Base-by-base conservation (phyloP, 768 basidiomycete genomes). In the Mycena venus region DNA sequence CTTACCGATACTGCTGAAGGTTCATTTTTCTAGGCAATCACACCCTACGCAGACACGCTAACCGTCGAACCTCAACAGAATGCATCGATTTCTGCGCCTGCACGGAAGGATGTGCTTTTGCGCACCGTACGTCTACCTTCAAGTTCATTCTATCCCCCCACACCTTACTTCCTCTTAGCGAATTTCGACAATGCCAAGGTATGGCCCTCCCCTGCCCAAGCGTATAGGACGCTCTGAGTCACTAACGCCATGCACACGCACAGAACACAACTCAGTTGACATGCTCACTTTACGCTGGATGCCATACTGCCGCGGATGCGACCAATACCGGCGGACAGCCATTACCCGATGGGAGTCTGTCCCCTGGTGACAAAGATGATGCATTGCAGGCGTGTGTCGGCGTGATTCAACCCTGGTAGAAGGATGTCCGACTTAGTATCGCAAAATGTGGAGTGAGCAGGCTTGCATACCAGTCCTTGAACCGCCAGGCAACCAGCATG, bases 271-370 rank as follows among this genome's bases (percentile, higher is more conserved):
- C 49, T 3, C 29, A 47, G 56, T 15, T 74, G 32, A 74, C 73
- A 3, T 74, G 73, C 27, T 42, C 73, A 25, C 5, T 63, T 17
- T 74, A 61, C 42, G 42, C 68, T 9, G 51, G 60, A 2, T 69
- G 66, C 66, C 73, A 74, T 49, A 63, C 59, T 4, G 66, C 73
- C 10, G 68, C 42, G 4, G 73, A 74, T 17, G 73, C 73, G 11
- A 69, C 36, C 42, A 74, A 74, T 49, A 21, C 23, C 9, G 75
- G 75, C 27, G 75, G 75, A 27, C 75, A 76, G 66, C 60, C 67
- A 19, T 27, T 65, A 38, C 68, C 72, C 10, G 56, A 70, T 29
- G 75, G 75, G 7, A 61, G 68, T 34, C 42, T 74, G 21, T 56
- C 73, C 34, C n/a, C n/a, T n/a, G n/a, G n/a, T n/a, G n/a, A n/a